Base-by-base conservation (phyloP, 2,329 filamentous ascomycete genomes). In the Fusarium chuoi region DNA sequence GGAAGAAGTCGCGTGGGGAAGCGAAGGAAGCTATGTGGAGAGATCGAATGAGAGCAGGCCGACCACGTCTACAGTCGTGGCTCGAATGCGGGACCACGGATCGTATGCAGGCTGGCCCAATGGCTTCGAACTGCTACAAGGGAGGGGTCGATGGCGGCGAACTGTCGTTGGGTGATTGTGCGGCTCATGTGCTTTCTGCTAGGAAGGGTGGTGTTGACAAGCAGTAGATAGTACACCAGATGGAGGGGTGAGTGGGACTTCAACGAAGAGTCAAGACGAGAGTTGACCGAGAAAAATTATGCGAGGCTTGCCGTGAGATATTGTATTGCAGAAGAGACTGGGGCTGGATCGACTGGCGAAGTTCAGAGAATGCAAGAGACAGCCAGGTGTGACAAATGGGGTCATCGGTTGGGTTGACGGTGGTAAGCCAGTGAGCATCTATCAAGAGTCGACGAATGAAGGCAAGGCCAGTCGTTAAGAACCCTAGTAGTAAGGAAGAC, bases 41-140 rank as follows among this genome's bases (percentile, higher is more conserved):
- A 79, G 71, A 75, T 78, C 79, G 80, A 81, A 80, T 81, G 79
- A 81, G 80, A 75, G 77, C 71, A 71, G 73, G 74, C 71, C 73
- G 73, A 77, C 78, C 77, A 78, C 76, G 73, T 79, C 78, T 77
- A 80, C 75, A 82, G 81, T 83, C 81, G 81, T 83, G 81, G 81
- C 81, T 83, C 81, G 81, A 83, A 80, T 83, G 79, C 80, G 79
- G 79, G 77, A 79, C 80, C 77, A 73, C 74, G 78, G 75, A 81
- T 76, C 72, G 76, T 78, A 82, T 82, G 81, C 81, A 82, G 77
- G 80, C 74, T 81, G 75, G 78, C 80, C 81, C 79, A 81, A 82
- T 79, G 71, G 76, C 70, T 73, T 78, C 66, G 71, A 78, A 74
- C 70, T 77, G 76, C 75, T 76, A 77, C 73, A 78, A 79, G 75